Conservation (phyloP, 345 rosid species). For the Hibiscus syriacus region DNA sequence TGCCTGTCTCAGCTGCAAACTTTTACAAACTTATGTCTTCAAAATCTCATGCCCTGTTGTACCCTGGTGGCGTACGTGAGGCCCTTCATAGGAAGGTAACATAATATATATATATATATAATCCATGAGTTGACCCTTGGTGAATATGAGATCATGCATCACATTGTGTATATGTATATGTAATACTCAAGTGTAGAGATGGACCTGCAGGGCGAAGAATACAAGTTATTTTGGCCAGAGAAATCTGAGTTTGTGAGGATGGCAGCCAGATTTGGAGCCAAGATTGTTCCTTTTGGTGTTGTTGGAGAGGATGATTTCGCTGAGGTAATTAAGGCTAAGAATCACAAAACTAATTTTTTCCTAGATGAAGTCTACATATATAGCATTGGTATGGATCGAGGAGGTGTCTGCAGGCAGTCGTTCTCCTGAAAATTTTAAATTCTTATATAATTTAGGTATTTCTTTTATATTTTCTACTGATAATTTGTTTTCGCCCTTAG, state of each 20-base stretch:
- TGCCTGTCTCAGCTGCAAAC: conserved; percentile 53
- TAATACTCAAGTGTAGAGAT: not conserved
- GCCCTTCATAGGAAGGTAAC: conserved; percentile 74
- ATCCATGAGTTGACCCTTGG: not conserved
- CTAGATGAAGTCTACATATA: not conserved
- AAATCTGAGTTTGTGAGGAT: conserved; percentile 71
- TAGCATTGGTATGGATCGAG: no score
- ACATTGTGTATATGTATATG: not conserved
- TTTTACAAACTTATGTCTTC: conserved; percentile 52
- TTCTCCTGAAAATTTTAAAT: no score
- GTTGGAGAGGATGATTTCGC: conserved; percentile 73
- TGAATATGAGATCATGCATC: not conserved
- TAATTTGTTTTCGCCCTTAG: no score
- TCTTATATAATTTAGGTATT: no score
- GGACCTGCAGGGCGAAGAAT: conserved; percentile 47
- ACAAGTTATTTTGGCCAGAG: conserved; percentile 79
- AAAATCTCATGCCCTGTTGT: conserved; percentile 60
- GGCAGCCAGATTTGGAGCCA: conserved; percentile 84
- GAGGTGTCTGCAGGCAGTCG: no score
- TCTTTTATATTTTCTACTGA: no score
- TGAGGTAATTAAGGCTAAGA: conserved; percentile 27
- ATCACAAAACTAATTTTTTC: not conserved
- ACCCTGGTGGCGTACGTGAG: conserved; percentile 87
- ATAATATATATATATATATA: no score
- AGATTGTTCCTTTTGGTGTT: conserved; percentile 71